Conservation (phyloP, 2,329 filamentous ascomycete genomes). For the Xylaria arbuscula region DNA sequence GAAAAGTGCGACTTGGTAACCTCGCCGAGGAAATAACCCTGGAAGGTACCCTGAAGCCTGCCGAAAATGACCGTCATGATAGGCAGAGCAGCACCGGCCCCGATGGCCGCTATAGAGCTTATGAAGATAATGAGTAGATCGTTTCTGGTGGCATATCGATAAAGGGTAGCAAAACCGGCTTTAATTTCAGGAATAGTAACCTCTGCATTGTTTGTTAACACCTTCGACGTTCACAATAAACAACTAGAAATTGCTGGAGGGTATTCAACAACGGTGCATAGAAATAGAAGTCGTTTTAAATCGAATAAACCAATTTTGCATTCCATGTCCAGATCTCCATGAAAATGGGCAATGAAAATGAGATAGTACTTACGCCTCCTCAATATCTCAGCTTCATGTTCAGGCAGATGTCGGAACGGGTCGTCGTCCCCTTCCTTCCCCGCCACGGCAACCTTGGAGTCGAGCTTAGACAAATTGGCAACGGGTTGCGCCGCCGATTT, state of each 20-base stretch:
- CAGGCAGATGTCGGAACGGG: constrained; percentile 70
- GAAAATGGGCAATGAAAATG: neutral
- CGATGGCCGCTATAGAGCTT: constrained; percentile 73
- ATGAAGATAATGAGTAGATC: constrained; percentile 73
- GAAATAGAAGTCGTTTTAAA: neutral
- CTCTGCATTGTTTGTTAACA: constrained; percentile 52
- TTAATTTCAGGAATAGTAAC: constrained; percentile 72
- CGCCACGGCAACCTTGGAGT: constrained; percentile 55
- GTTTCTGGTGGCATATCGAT: constrained; percentile 74
- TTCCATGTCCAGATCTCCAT: neutral
- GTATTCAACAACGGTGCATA: neutral
- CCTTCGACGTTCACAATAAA: neutral
- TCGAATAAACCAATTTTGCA: neutral
- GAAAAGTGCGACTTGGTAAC: constrained; percentile 68
- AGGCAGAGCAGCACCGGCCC: constrained; percentile 78
- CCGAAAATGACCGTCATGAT: constrained; percentile 87
- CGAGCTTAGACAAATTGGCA: constrained; percentile 54
- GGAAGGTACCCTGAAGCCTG: constrained; percentile 77
- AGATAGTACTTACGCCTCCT: constrained; percentile 58
- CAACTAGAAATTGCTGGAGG: neutral
- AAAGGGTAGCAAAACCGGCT: constrained; percentile 73
- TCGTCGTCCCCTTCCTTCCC: constrained; percentile 61
- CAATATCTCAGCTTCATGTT: constrained; percentile 74
- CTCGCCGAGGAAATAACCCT: constrained; percentile 66
- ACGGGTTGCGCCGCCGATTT: constrained; percentile 29